A percentile compares a stretch with the other conserved stretches of the same genome.
These are phyloP conservation scores for Cichorium intybus DNA, from an alignment of 140 eudicot genomes.

Conservation along the genomic window DNA sequence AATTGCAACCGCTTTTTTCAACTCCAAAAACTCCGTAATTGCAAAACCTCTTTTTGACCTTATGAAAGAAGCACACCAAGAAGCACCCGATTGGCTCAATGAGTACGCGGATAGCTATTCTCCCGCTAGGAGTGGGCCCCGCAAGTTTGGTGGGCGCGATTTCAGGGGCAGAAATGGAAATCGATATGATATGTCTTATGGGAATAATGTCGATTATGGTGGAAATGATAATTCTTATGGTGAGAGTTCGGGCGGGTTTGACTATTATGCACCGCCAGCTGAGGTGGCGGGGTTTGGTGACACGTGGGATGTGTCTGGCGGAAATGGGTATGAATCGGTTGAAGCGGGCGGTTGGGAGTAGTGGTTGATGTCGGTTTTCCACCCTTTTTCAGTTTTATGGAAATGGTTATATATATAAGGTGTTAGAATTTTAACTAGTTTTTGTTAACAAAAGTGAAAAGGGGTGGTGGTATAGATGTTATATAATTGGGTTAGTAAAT, in stretches of 20 bases:
- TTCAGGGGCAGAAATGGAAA: conserved; percentile 17
- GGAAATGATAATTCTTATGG: background rate
- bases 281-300: background rate
- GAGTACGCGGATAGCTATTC: conserved; percentile 41
- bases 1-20: conserved; percentile 67
- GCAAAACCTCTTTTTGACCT: conserved; percentile 54
- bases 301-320: conserved; percentile 10
- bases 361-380: background rate
- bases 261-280: background rate
- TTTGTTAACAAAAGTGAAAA: conserved; percentile 19
- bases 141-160: conserved; percentile 61
- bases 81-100: conserved; percentile 64
- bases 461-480: conserved; percentile 17
- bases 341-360: conserved; percentile 54
- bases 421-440: background rate
- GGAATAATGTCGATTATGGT: background rate
- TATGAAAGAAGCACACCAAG: conserved; percentile 65
- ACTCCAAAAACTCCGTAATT: conserved; percentile 33
- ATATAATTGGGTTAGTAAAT: background rate
- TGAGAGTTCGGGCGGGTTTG: background rate
- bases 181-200: background rate
- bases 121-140: conserved; percentile 26
- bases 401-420: conserved; percentile 12
- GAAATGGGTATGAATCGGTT: conserved; percentile 24
- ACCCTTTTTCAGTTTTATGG: background rate